phyloP scores from a whole-genome alignment of 2,329 filamentous ascomycete genomes.

The Diaporthe destruens region DNA sequence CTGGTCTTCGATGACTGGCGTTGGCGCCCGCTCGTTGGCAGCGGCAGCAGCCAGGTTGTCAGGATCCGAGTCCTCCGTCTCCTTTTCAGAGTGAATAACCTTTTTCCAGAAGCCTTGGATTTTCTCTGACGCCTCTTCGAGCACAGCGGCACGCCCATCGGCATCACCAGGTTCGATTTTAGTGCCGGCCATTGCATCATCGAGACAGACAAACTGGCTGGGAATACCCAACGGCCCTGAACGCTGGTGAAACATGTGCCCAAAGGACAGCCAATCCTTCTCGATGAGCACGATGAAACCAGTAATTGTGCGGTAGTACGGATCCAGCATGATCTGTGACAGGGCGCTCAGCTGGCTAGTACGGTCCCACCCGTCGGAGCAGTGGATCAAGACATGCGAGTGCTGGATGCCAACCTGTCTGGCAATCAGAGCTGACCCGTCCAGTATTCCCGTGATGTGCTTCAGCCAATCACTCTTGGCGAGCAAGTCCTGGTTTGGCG shows the following conservation, averaged over 20 bases:
- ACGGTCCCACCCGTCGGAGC: constrained; percentile 98
- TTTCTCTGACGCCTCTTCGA: constrained; percentile 88
- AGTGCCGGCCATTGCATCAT: constrained; percentile 77
- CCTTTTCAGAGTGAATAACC: constrained; percentile 71
- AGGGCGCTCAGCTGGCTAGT: constrained; percentile 94
- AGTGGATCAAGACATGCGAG: constrained; percentile 96
- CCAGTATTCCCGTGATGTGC: constrained; percentile 86
- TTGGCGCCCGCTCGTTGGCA: constrained; percentile 43
- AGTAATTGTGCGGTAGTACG: constrained; percentile 93
- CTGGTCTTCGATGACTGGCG: constrained; percentile 64
- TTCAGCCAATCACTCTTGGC: constrained; percentile 90
- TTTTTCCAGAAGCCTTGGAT: constrained; percentile 89
- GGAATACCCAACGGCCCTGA: constrained; percentile 89
- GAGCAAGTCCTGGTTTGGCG: constrained; percentile 84
- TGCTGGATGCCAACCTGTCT: constrained; percentile 91
- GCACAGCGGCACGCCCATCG: constrained; percentile 76
- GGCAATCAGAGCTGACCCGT: constrained; percentile 87
- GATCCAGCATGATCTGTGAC: constrained; percentile 93
- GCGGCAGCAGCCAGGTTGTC: constrained; percentile 59
- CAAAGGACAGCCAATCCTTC: constrained; percentile 98
- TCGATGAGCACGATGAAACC: constrained; percentile 95
- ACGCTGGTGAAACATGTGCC: constrained; percentile 96
- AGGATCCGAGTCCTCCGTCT: constrained; percentile 72
- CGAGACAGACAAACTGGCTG: constrained; percentile 93
- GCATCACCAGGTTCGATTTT: constrained; percentile 72